Evolutionary conservation across 1,284 basidiomycete genomes (phyloP), one percentile per base, ranked within the genome.

Genomic region (Ustilago trichophora): DNA sequence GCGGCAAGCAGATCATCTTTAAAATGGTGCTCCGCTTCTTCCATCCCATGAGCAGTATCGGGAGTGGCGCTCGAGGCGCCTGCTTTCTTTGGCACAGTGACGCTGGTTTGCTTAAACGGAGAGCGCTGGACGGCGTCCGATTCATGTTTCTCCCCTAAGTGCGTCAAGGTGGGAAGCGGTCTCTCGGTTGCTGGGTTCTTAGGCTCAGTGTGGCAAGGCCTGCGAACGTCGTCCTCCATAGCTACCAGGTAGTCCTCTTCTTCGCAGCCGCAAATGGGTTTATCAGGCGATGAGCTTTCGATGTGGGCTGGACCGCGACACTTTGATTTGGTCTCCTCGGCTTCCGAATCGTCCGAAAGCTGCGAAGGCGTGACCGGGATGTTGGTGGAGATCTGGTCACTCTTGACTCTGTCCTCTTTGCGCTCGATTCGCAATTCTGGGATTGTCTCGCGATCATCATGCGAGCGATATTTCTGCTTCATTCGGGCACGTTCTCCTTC

Each of bases 221-320:
- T 55, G 10, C 59, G 38, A 22, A 63, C 38, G 13, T 63, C 59
- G 21, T 56, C 59, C 31, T 56, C 52, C 29, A 48, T 22, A 5
- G 48, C 48, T n/a, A 56, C 59, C 11, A 63, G 37, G 13, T 42
- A 47, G 34, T 56, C 53, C 13, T 63, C 52, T 34, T 63, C 38
- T n/a, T 29, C 13, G 29, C 59, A 43, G 5, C 24, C 35, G 44
- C 59, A 56, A 25, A 63, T 38, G 4, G 48, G 44, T 1, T 3
- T 10, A 5, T 29, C 29, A 10, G 37, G 25, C 6, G 22, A 19
- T 7, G 13, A 18, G n/a, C n/a, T n/a, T n/a, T n/a, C n/a, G n/a
- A n/a, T n/a, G n/a, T 27, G 25, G 12, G 9, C n/a, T 2, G 8
- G 4, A 16, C 7, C 16, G 13, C n/a, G 21, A 13, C 25, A 25